Conservation (phyloP, 371 early-diverging fungal genomes). For the Dipsacomyces acuminosporus region DNA sequence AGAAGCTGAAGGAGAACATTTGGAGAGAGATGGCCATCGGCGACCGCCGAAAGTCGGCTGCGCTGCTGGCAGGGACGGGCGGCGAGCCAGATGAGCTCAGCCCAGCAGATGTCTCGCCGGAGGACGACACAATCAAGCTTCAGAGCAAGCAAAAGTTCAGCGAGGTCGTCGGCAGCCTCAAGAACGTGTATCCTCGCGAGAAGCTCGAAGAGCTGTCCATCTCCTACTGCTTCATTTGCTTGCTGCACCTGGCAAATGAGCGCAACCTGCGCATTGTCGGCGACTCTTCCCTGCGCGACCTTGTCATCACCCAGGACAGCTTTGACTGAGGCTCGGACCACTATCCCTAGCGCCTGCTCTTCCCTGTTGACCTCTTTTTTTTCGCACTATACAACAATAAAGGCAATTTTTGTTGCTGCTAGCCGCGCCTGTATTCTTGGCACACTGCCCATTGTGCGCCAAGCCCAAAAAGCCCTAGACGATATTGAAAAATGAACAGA, state of each 20-base stretch:
- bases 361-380: background rate
- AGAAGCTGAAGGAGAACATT: conserved; percentile 88
- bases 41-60: conserved; percentile 12
- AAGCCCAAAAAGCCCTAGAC: no score
- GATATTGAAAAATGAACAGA: no score
- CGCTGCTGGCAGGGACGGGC: conserved; percentile 2
- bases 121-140: conserved; percentile 22
- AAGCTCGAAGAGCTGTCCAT: conserved; percentile 85
- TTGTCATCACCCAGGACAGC: conserved; percentile 38
- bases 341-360: background rate
- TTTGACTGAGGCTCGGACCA: conserved; percentile 39
- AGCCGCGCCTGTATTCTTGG: no score
- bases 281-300: conserved; percentile 40
- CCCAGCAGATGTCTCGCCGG: no score
- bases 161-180: conserved; percentile 62
- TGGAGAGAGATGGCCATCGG: conserved; percentile 65
- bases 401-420: background rate
- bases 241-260: conserved; percentile 95
- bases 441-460: no score
- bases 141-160: conserved; percentile 64
- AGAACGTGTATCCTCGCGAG: conserved; percentile 67
- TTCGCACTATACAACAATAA: background rate
- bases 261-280: conserved; percentile 58
- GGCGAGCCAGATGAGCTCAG: background rate
- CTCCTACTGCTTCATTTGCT: conserved; percentile 93